These are phyloP conservation scores for Styphnolobium japonicum DNA, from an alignment of 306 rosid species.

Conservation along the genomic window DNA sequence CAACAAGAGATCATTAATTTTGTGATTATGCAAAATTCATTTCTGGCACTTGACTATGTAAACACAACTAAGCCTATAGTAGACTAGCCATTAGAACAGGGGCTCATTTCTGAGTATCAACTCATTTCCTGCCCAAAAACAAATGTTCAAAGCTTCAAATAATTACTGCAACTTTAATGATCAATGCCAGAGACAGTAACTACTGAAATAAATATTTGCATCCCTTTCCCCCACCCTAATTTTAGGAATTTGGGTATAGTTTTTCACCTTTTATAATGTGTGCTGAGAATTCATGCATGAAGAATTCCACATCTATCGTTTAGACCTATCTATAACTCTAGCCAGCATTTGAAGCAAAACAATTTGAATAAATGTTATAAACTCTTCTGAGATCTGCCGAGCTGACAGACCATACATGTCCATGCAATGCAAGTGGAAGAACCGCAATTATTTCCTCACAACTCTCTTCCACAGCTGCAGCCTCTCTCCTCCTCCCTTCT, in stretches of 20 bases:
- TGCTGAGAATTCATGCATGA: slow-evolving; percentile 8
- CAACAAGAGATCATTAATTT: not conserved
- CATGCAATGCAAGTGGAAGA: slow-evolving; percentile 56
- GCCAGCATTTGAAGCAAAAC: slow-evolving; percentile 38
- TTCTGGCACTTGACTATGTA: slow-evolving; percentile 8
- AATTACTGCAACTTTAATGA: not conserved
- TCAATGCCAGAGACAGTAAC: not conserved
- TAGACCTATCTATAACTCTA: slow-evolving; percentile 24
- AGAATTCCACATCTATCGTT: not conserved
- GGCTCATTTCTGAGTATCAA: not conserved
- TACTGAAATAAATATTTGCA: not conserved
- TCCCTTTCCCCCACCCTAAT: not conserved
- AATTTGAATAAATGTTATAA: slow-evolving; percentile 55
- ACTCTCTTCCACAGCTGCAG: slow-evolving; percentile 68
- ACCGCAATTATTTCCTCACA: slow-evolving; percentile 46
- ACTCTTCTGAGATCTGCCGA: slow-evolving; percentile 62
- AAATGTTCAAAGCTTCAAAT: not conserved
- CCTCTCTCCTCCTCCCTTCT: slow-evolving; percentile 83
- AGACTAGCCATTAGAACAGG: not conserved
- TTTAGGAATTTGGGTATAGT: not conserved
- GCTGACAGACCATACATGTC: slow-evolving; percentile 77
- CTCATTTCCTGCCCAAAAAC: not conserved
- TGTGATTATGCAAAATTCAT: not conserved
- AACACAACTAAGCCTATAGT: not conserved
- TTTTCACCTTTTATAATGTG: not conserved